Percentiles rank a stretch among this genome's conserved stretches.
These are phyloP conservation scores for Dendrobium catenatum DNA, from an alignment of 106 monocot genomes.

Conservation along the genomic window DNA sequence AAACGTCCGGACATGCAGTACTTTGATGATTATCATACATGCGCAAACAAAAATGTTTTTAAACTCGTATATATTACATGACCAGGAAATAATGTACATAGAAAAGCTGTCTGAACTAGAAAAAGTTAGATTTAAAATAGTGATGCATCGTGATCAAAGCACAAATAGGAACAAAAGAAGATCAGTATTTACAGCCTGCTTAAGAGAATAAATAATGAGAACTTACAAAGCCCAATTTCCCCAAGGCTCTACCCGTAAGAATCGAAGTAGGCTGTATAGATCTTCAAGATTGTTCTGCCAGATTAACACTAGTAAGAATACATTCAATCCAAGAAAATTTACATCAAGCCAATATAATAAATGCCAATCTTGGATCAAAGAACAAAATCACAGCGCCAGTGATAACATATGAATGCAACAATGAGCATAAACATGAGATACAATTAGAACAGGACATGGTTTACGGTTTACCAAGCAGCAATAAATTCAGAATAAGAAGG, in stretches of 20 bases:
- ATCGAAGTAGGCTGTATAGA: slow-evolving; percentile 90
- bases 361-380: neutral
- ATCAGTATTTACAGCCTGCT: neutral
- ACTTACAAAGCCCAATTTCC: slow-evolving; percentile 83
- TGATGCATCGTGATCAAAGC: neutral
- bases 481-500: neutral
- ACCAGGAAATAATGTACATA: neutral
- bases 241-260: slow-evolving; percentile 90
- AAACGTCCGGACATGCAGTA: too few relatives aligned
- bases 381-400: neutral
- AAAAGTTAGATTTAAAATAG: neutral
- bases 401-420: neutral
- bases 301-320: slow-evolving; percentile 10
- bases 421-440: neutral
- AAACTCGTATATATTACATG: too few relatives aligned
- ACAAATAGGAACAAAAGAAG: neutral
- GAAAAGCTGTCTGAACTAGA: neutral
- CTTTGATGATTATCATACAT: too few relatives aligned
- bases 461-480: neutral
- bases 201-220: neutral
- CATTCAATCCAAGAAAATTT: neutral
- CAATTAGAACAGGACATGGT: neutral
- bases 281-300: slow-evolving; percentile 93
- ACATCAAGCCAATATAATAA: neutral
- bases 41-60: too few relatives aligned